Base-by-base conservation (phyloP, 805 yeast species). In the Pichia phayaonensis region DNA sequence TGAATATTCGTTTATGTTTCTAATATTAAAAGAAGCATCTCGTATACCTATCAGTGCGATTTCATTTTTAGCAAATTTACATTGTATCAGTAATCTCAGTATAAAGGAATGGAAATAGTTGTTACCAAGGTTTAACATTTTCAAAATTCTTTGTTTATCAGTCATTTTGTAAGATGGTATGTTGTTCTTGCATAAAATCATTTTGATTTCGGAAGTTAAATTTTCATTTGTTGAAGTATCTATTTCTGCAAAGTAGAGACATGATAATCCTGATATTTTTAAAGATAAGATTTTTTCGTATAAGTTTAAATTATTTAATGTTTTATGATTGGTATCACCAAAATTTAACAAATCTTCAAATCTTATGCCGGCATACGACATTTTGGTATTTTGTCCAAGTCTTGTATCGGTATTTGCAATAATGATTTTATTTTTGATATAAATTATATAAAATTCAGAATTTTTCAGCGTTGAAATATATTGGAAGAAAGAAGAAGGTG, bases 291-390 rank as follows among this genome's bases (percentile, higher is more conserved):
- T 27, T 21, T 45, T 50, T 44, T 56, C 27, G 34, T 45, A 55
- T 41, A 52, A 40, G 5, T 36, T 27, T 11, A 27, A 29, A 39
- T 56, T 56, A 31, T 54, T 40, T 7, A n/a, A 58, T 2, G 59
- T 56, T n/a, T 45, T 47, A 18, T 42, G 27, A 8, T 39, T 16
- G 15, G 20, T n/a, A 34, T 40, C 21, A 8, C 57, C 59, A 24
- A 42, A 26, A 5, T 46, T 53, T 7, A 56, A 26, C 21, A 56
- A 40, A 48, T 56, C 57, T 43, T 56, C 59, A 50, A 56, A 56
- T 31, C 59, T 26, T n/a, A 56, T 56, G 15, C 59, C 59, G 10
- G 52, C 51, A 40, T 53, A 56, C 12, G 50, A 53, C 51, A 53
- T 55, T 29, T 39, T 40, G 1, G n/a, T 16, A 44, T 55, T 39